These are phyloP conservation scores for Melocanna baccifera DNA, from an alignment of 176 grass and related monocot species.

Conservation along the genomic window DNA sequence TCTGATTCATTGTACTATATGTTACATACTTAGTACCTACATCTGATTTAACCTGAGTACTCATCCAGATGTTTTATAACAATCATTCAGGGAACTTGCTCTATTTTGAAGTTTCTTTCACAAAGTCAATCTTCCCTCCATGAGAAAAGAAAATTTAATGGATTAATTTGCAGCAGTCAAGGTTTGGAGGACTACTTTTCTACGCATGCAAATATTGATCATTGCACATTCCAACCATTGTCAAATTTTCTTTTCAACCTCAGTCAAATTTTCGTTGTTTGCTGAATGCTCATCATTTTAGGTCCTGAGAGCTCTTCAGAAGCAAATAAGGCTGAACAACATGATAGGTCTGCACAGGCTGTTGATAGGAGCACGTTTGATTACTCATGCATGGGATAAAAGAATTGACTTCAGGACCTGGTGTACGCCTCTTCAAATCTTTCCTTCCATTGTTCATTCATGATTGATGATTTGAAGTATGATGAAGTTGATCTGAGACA, in stretches of 20 bases:
- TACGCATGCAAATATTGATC: background rate
- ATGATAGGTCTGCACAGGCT: background rate
- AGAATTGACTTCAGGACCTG: background rate
- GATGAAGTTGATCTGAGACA: background rate
- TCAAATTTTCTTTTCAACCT: background rate
- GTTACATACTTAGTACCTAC: background rate
- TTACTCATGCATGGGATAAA: background rate
- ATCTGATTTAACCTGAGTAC: background rate
- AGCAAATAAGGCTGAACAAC: slow-evolving; percentile 28
- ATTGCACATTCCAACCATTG: no score
- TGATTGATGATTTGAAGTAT: background rate
- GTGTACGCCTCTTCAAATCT: no score
- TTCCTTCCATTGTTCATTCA: background rate
- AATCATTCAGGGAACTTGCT: slow-evolving; percentile 51
- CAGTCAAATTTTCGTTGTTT: no score
- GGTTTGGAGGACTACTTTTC: slow-evolving; percentile 29
- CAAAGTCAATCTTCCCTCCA: slow-evolving; percentile 31
- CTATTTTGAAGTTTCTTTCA: slow-evolving; percentile 79
- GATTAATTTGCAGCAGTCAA: slow-evolving; percentile 31
- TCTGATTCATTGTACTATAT: background rate
- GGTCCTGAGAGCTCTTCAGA: slow-evolving; percentile 30
- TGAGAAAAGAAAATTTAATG: slow-evolving; percentile 31
- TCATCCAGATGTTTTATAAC: background rate
- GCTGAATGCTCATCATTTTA: slow-evolving; percentile 15
- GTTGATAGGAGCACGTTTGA: background rate